These are phyloP conservation scores for Fragilaria radians DNA, from an alignment of 108 stramenopile species.

Conservation along the genomic window DNA sequence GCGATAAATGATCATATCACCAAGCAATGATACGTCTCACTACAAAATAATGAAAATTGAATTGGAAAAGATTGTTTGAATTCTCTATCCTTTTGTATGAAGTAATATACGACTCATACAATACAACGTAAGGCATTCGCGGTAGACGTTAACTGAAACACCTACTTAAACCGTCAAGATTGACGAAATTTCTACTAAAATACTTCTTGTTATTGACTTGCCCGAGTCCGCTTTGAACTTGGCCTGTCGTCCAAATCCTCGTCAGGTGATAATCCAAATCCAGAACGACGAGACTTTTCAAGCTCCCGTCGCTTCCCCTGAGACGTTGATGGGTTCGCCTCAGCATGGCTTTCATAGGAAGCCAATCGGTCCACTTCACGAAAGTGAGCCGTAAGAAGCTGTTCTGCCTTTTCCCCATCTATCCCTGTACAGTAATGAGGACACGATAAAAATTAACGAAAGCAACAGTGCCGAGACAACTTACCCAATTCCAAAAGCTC, in stretches of 20 bases:
- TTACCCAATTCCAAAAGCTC: conserved; percentile 63
- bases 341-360: not conserved
- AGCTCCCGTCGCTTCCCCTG: not conserved
- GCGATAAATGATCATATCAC: no score
- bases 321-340: not conserved
- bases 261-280: not conserved
- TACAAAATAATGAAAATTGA: no score
- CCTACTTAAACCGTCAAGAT: no score
- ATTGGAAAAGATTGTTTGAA: no score
- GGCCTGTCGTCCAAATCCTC: not conserved
- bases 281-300: not conserved
- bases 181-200: no score
- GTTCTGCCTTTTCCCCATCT: not conserved
- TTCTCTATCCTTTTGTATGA: no score
- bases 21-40: no score
- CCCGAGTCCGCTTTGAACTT: not conserved
- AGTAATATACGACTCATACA: no score
- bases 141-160: no score
- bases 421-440: not conserved
- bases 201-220: not conserved
- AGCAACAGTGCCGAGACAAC: not conserved
- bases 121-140: no score
- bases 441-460: not conserved
- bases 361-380: not conserved
- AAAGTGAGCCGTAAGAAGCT: not conserved